These are phyloP conservation scores for Ceratobasidium sp. DNA, from an alignment of 1,284 basidiomycete species.

Conservation along the genomic window DNA sequence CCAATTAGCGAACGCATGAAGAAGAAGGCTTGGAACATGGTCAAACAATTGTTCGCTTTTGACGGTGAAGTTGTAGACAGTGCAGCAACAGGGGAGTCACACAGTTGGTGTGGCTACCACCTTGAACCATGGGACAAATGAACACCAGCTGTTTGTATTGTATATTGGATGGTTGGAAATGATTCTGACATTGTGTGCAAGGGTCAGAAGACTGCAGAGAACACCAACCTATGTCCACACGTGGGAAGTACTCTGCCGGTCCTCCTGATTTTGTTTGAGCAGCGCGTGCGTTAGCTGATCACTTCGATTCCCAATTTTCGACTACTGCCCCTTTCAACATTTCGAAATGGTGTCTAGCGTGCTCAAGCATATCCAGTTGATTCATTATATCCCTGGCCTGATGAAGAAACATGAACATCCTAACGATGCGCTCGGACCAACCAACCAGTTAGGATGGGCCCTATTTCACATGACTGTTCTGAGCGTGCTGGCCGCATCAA, in stretches of 20 bases:
- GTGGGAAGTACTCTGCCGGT: background rate
- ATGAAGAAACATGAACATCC: background rate
- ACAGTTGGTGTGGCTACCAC: background rate
- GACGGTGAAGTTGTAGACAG: background rate
- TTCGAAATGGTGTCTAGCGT: background rate
- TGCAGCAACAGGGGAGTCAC: background rate
- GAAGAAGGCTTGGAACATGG: background rate
- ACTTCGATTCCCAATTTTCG: background rate
- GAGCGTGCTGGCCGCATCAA: background rate
- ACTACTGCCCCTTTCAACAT: background rate
- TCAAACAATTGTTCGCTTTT: background rate
- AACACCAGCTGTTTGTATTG: background rate
- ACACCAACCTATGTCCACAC: background rate
- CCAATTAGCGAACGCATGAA: background rate
- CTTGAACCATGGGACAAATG: background rate
- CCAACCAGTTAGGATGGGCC: background rate
- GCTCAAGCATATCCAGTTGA: background rate
- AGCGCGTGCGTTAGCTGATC: background rate
- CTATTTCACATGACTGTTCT: slow-evolving; percentile 22
- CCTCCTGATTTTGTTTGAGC: background rate
- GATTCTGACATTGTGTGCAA: background rate
- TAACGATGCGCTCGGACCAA: background rate
- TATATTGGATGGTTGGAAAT: no score
- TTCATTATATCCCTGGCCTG: background rate
- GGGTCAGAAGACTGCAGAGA: background rate